phyloP scores from a whole-genome alignment of 73 alveolate genomes.

The Symbiodinium pilosum region DNA sequence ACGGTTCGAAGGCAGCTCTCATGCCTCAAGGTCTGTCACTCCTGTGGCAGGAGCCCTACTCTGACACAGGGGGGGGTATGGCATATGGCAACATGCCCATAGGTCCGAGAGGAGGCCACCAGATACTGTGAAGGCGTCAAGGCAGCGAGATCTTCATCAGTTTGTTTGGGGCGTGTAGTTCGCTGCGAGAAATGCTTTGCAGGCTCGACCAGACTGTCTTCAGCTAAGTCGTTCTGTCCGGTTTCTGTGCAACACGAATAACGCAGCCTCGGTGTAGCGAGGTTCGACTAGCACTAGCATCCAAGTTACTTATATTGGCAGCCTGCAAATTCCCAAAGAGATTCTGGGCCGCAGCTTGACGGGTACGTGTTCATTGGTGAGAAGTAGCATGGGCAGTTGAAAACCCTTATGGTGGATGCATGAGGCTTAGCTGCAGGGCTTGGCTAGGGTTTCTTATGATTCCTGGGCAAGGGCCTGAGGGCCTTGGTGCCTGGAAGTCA shows the following conservation, averaged over 20 bases:
- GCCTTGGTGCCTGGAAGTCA: no score
- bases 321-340: no score
- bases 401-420: no score
- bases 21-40: slow-evolving; percentile 34
- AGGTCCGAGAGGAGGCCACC: slow-evolving; percentile 89
- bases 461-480: no score
- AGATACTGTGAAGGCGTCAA: slow-evolving; percentile 74
- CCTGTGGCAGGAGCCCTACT: slow-evolving; percentile 8
- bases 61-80: no score
- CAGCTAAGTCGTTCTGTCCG: background rate
- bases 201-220: slow-evolving; percentile 68
- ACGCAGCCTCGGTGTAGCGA: background rate
- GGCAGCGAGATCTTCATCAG: background rate
- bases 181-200: background rate
- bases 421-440: no score
- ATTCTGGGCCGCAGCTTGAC: no score
- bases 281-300: no score
- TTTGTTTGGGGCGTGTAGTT: background rate
- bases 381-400: no score
- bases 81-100: background rate
- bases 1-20: background rate
- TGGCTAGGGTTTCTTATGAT: no score
- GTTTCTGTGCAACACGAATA: background rate
- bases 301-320: no score
- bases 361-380: no score